Base-by-base conservation (phyloP, 2,329 filamentous ascomycete species). In the Fusarium chlamydosporum region DNA sequence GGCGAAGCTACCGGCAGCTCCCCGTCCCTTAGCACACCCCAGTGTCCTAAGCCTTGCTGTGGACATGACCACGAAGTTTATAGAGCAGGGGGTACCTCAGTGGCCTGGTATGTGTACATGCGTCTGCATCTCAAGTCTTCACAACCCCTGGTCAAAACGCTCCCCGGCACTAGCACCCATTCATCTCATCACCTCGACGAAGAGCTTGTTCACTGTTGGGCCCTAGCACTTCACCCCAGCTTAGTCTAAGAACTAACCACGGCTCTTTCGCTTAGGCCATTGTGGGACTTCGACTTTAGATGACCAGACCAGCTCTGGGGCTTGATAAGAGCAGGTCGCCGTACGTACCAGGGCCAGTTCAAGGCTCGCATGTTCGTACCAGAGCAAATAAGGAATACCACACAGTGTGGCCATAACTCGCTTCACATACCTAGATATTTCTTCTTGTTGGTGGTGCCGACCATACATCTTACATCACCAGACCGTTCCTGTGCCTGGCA, bases 381-480 rank as follows among this genome's bases (percentile, higher is more conserved):
- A 69, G 58, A 72, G 54, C 47, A 67, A 68, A 65, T 73, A 71
- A 65, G 72, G 62, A 60, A 67, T 66, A 71, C 67, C 65, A 70
- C 67, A 70, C 71, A 72, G 67, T 72, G 72, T 74, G 72, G 65
- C 55, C 53, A 56, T 54, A 31, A 63, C 58, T 73, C 65, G 59
- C 61, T 68, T 70, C 62, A 67, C 57, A 65, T 66, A 65, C 51
- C 55, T 61, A 61, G 64, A 65, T 68, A 63, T 54, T 69, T 65
- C 43, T 65, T 62, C 66, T 70, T 69, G 70, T 65, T 72, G 65
- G 50, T 63, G 57, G 46, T 66, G 61, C 56, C 35, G 43, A 60
- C 65, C 59, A 70, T 42, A 71, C 68, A 67, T 59, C 65, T 74
- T 73, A 72, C 72, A 74, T 74, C 70, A 74, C 68, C 69, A 61